phyloP scores from a whole-genome alignment of 73 alveolate species.

The Paramecium sonneborni region DNA sequence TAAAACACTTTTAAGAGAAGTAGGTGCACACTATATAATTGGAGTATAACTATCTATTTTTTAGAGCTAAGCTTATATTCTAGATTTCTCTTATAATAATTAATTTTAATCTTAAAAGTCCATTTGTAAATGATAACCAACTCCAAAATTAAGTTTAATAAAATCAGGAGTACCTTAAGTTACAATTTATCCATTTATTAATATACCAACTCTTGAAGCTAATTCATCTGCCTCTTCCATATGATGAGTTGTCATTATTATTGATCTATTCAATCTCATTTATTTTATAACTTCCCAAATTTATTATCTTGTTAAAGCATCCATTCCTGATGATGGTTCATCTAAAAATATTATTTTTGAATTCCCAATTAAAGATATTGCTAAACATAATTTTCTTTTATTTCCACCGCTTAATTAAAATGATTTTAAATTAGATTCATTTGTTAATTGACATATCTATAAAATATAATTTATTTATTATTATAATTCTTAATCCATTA shows the following conservation, averaged over 20 bases:
- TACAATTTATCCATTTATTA: constrained; percentile 79
- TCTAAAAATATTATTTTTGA: constrained; percentile 94
- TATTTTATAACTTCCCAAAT: constrained; percentile 93
- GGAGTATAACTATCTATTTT: not conserved
- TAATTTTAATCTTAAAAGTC: not conserved
- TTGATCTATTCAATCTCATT: constrained; percentile 86
- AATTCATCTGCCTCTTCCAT: constrained; percentile 99
- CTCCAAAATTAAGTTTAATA: constrained; percentile 81
- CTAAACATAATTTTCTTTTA: constrained; percentile 96
- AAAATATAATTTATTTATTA: constrained; percentile 69
- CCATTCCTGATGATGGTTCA: constrained; percentile 99
- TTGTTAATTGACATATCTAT: constrained; percentile 84
- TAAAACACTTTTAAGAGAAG: not conserved
- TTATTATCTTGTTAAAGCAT: constrained; percentile 95
- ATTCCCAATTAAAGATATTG: constrained; percentile 89
- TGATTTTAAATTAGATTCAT: constrained; percentile 80
- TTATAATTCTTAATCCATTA: constrained; percentile 79
- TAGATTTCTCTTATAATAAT: not conserved
- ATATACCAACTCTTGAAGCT: constrained; percentile 91
- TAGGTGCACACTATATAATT: not conserved
- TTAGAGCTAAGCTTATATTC: not conserved
- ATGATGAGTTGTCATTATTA: constrained; percentile 97
- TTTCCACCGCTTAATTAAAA: constrained; percentile 94
- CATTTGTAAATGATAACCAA: constrained; percentile 76
- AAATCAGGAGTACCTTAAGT: constrained; percentile 52